Base-by-base conservation (phyloP, 1,284 basidiomycete species). In the Malassezia dermatis region DNA sequence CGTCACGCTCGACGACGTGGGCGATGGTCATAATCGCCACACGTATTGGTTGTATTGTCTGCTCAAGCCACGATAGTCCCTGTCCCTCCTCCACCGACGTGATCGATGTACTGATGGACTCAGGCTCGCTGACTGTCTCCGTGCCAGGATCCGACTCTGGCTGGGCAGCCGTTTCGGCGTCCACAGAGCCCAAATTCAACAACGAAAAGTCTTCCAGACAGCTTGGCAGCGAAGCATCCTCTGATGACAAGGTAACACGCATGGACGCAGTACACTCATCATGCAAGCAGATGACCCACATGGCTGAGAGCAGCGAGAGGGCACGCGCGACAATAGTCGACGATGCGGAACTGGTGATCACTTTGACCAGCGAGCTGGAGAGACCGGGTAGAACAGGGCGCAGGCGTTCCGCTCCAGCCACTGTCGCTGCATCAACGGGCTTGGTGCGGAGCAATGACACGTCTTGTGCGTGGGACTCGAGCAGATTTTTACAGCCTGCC, bases 381-480 rank as follows among this genome's bases (percentile, higher is more conserved):
- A 57, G 17, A n/a, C 55, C 55, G 3, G 55, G 55, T 2, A 57
- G 34, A 5, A 57, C 23, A 1, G 49, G 43, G 12, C 50, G 19
- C 12, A 51, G 30, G 4, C 49, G 49, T n/a, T 39, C 32, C 1
- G 42, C 34, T 17, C 31, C 40, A 6, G 35, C 46, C 5, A 19
- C 15, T n/a, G 37, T 27, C 3, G 15, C 48, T 11, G 21, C 45
- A 43, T 30, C 32, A 7, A 48, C 23, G 21, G 21, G 19, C n/a
- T 13, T 31, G 15, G n/a, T 19, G 21, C 44, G 44, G 6, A 19
- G 30, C 5, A 13, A n/a, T n/a, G 44, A 13, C 19, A 8, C 17
- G 10, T 48, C 26, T 15, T 24, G 46, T 8, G 26, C 23, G 24
- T 3, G 17, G 7, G 7, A 4, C 31, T n/a, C 34, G 10, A 21